Evolutionary conservation across 495 filamentous ascomycete genomes (phyloP).

Genomic region (Aspergillus carlsbadensis): DNA sequence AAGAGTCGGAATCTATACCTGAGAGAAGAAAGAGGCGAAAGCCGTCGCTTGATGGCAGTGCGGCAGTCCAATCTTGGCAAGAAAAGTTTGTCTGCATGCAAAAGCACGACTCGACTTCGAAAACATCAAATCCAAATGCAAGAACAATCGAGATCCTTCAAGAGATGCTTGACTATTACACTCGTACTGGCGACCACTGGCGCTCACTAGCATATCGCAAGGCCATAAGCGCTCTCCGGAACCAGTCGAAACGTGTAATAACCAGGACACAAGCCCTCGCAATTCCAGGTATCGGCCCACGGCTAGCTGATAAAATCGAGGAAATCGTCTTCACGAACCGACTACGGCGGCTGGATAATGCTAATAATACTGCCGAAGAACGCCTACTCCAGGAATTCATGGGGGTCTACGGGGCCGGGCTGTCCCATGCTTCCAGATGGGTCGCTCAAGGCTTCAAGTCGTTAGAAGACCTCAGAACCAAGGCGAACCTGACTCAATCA

Average conservation of each 20-base stretch:
- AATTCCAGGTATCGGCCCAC: conserved; percentile 70
- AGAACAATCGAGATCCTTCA: conserved; percentile 77
- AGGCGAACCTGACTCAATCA: conserved; percentile 65
- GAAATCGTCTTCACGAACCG: conserved; percentile 80
- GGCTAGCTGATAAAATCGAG: conserved; percentile 85
- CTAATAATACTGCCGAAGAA: conserved; percentile 64
- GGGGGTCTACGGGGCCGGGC: conserved; percentile 78
- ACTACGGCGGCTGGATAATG: conserved; percentile 70
- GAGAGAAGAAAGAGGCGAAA: conserved; percentile 37
- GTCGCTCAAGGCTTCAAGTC: conserved; percentile 72
- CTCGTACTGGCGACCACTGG: conserved; percentile 74
- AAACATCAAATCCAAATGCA: conserved; percentile 60
- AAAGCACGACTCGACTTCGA: conserved; percentile 45
- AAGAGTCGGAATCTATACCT: conserved; percentile 16
- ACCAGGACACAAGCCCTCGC: conserved; percentile 66
- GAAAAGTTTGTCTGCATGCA: conserved; percentile 69
- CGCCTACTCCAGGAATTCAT: conserved; percentile 65
- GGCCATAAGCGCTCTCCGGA: conserved; percentile 69
- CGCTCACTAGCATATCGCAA: conserved; percentile 75
- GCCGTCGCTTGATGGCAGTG: conserved; percentile 8
- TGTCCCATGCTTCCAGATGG: conserved; percentile 71
- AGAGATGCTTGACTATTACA: conserved; percentile 82
- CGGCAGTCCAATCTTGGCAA: conserved; percentile 37
- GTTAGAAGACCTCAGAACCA: conserved; percentile 66
- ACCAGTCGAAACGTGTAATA: conserved; percentile 62